Conservation (phyloP, 306 rosid genomes). For the Corylus avellana region DNA sequence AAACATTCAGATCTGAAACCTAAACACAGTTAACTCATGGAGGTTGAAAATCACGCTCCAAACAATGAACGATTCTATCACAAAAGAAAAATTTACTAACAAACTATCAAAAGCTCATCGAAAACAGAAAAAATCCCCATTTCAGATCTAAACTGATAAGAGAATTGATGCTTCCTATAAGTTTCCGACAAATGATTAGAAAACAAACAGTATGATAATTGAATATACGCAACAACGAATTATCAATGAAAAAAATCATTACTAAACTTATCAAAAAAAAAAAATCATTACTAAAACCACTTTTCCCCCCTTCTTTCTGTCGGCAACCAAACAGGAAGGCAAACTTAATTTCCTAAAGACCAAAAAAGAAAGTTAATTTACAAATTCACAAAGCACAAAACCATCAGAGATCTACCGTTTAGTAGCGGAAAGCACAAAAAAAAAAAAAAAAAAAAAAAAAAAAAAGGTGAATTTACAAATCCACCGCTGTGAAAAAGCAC, state of each 20-base stretch:
- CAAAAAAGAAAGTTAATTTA: not conserved
- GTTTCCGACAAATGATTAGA: not conserved
- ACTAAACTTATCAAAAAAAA: too few species aligned
- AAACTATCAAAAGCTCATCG: not conserved
- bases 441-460: not conserved
- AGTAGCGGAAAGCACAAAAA: not conserved
- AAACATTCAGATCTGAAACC: slow-evolving; percentile 20
- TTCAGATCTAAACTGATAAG: not conserved
- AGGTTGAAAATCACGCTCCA: not conserved
- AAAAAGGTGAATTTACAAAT: not conserved
- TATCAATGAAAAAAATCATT: not conserved
- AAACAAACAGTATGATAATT: not conserved
- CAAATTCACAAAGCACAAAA: not conserved
- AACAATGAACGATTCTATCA: not conserved
- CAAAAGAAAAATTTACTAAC: not conserved
- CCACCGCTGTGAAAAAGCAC: not conserved
- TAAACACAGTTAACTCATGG: not conserved
- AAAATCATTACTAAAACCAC: not conserved
- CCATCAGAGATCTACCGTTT: slow-evolving; percentile 20
- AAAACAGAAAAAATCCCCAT: not conserved
- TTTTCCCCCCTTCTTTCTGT: not conserved
- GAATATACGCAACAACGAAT: not conserved
- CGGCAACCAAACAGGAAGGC: not conserved
- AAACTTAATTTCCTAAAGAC: not conserved
- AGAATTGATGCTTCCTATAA: not conserved